Conservation (phyloP, 1,284 basidiomycete genomes). For the Puccinia horiana region DNA sequence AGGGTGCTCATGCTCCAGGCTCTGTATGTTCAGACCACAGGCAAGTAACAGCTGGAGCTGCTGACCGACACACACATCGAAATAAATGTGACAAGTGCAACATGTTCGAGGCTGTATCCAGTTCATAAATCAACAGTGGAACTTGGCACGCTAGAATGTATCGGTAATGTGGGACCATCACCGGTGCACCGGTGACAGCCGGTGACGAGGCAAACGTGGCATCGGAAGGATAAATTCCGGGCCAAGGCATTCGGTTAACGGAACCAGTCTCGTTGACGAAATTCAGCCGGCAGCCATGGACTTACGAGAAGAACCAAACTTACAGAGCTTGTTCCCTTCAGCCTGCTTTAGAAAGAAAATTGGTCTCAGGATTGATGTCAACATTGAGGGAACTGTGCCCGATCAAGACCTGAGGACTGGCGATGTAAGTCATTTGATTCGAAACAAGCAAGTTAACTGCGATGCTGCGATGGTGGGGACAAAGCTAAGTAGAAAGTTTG, state of each 20-base stretch:
- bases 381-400: not conserved
- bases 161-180: not conserved
- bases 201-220: not conserved
- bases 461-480: not conserved
- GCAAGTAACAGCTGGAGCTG: not conserved
- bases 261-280: not conserved
- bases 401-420: not conserved
- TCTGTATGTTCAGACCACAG: conserved; percentile 1
- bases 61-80: not conserved
- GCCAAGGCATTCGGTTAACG: not conserved
- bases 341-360: not conserved
- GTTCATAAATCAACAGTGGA: not conserved
- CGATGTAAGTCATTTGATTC: not conserved
- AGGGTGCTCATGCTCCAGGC: not conserved
- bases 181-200: not conserved
- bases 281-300: too few relatives aligned
- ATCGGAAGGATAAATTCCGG: not conserved
- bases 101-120: conserved; percentile 7
- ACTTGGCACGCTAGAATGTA: conserved; percentile 1
- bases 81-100: not conserved
- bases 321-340: too few relatives aligned
- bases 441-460: not conserved
- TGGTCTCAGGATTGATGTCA: not conserved
- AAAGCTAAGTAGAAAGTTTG: not conserved
- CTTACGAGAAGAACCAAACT: too few relatives aligned